Percentiles rank a stretch among this genome's conserved stretches.
Evolutionary conservation across 2,329 filamentous ascomycete species (phyloP).

Genomic region (Epicoccum sorghinum): DNA sequence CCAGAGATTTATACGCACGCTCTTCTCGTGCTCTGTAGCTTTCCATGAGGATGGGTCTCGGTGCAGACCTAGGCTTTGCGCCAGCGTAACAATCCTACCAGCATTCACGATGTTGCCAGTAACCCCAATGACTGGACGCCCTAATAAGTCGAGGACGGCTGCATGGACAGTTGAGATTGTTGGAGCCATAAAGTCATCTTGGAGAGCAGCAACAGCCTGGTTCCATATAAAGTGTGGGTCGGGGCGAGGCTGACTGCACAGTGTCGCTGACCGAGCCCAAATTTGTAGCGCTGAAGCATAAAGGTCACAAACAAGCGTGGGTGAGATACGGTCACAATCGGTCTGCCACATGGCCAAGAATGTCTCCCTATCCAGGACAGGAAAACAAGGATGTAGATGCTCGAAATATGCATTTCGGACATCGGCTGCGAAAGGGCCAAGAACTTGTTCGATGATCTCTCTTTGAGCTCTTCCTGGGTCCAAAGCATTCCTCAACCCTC

Average conservation of each 20-base stretch:
- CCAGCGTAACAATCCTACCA: slow-evolving; percentile 27
- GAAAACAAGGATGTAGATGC: slow-evolving; percentile 27
- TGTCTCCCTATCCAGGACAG: slow-evolving; percentile 23
- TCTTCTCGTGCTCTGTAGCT: slow-evolving; percentile 21
- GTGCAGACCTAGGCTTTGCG: slow-evolving; percentile 28
- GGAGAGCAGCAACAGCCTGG: slow-evolving; percentile 22
- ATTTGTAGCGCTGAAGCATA: slow-evolving; percentile 24
- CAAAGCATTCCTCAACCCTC: slow-evolving; percentile 15
- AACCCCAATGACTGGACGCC: slow-evolving; percentile 26
- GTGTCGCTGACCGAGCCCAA: slow-evolving; percentile 19
- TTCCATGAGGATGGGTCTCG: slow-evolving; percentile 24
- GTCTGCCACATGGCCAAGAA: slow-evolving; percentile 23
- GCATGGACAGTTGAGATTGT: slow-evolving; percentile 28
- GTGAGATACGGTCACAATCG: slow-evolving; percentile 21
- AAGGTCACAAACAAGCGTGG: slow-evolving; percentile 23
- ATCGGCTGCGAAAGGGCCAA: slow-evolving; percentile 14
- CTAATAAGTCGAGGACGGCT: slow-evolving; percentile 25
- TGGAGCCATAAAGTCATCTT: slow-evolving; percentile 29
- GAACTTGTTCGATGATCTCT: slow-evolving; percentile 27
- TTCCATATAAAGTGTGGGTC: slow-evolving; percentile 30
- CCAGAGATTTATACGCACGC: slow-evolving; percentile 27
- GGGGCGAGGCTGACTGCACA: slow-evolving; percentile 13
- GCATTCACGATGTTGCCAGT: slow-evolving; percentile 29
- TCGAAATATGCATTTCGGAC: slow-evolving; percentile 22
- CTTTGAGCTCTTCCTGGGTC: slow-evolving; percentile 23